Evolutionary conservation across 495 filamentous ascomycete genomes (phyloP).

Genomic region (Hypoxylon fuscum): DNA sequence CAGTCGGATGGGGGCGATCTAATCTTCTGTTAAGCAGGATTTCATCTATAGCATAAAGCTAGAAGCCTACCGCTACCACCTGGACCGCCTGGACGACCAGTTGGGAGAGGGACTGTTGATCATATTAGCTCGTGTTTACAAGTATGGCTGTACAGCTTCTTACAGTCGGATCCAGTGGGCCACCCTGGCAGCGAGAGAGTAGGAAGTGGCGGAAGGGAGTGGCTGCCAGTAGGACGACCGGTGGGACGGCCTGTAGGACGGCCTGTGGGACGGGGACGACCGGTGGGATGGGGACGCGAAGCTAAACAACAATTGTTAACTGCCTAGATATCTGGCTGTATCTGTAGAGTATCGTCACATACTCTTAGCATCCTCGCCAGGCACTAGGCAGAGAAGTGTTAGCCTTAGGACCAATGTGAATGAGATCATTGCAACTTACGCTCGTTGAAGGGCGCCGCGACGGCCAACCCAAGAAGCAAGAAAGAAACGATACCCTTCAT

Average conservation of each 20-base stretch:
- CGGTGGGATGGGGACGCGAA: conserved; percentile 11
- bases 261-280: conserved; percentile 3
- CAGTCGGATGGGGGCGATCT: not conserved
- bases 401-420: not conserved
- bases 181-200: not conserved
- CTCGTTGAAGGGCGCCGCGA: conserved; percentile 25
- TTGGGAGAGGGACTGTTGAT: not conserved
- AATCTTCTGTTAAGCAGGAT: not conserved
- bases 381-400: conserved; percentile 9
- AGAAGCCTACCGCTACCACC: not conserved
- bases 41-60: not conserved
- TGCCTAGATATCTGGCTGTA: not conserved
- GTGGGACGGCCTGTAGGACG: not conserved
- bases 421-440: conserved; percentile 2
- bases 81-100: not conserved
- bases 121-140: not conserved
- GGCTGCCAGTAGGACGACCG: conserved; percentile 11
- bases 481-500: conserved; percentile 37
- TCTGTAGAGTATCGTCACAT: not conserved
- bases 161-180: not conserved
- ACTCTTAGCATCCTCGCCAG: conserved; percentile 5
- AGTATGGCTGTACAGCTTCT: not conserved
- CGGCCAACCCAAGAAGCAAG: conserved; percentile 31
- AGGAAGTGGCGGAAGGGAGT: not conserved
- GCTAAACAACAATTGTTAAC: conserved; percentile 9